Conservation (phyloP, 2,329 filamentous ascomycete genomes). For the Penicillium rolfsii region DNA sequence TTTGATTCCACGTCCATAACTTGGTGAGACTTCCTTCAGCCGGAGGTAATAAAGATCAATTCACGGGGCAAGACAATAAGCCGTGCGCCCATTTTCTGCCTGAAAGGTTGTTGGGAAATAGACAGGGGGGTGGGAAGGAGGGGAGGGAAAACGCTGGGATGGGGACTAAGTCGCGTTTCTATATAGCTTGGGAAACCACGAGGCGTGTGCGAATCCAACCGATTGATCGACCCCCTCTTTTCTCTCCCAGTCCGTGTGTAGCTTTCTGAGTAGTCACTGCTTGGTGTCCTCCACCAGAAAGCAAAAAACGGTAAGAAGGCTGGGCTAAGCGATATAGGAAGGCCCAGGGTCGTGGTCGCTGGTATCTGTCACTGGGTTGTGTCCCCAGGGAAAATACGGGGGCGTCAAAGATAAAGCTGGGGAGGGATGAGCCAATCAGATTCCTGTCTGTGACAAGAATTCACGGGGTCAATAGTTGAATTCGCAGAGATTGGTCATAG, state of each 20-base stretch:
- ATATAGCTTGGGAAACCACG: slow-evolving; percentile 17
- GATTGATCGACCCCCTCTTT: slow-evolving; percentile 14
- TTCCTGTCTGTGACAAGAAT: background rate
- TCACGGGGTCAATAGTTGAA: slow-evolving; percentile 12
- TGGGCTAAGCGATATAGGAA: background rate
- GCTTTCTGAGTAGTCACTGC: background rate
- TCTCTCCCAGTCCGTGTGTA: background rate
- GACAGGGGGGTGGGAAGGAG: slow-evolving; percentile 2
- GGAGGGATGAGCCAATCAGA: slow-evolving; percentile 21
- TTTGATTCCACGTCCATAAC: slow-evolving; percentile 38
- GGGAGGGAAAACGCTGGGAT: background rate
- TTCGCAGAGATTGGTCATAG: slow-evolving; percentile 26
- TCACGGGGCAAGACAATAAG: slow-evolving; percentile 21
- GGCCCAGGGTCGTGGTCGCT: background rate
- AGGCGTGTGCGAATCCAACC: slow-evolving; percentile 2
- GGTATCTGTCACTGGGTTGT: slow-evolving; percentile 5
- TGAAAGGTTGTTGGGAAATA: slow-evolving; percentile 2
- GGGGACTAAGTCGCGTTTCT: slow-evolving; percentile 18
- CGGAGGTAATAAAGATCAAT: slow-evolving; percentile 28
- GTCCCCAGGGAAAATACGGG: slow-evolving; percentile 21
- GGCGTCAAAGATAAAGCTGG: slow-evolving; percentile 28
- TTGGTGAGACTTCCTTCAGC: slow-evolving; percentile 26
- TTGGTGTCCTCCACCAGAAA: background rate
- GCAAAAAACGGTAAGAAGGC: background rate
- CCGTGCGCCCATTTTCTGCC: slow-evolving; percentile 34